A percentile compares a stretch with the other conserved stretches of the same genome.
Conservation (phyloP, 106 monocot genomes). For the Triglochin maritima region DNA sequence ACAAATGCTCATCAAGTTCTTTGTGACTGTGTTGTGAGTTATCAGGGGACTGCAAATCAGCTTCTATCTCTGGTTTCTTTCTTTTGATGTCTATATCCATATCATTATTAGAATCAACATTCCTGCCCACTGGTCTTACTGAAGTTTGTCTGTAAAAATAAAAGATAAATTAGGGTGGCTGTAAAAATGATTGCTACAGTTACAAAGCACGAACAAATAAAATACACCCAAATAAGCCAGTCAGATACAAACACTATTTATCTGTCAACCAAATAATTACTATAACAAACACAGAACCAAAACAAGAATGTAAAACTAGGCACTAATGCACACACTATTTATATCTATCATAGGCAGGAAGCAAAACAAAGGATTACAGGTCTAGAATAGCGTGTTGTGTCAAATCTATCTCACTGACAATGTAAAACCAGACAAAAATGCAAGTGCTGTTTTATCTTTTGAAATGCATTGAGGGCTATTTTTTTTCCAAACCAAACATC, state of each 20-base stretch:
- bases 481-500: neutral
- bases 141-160: neutral
- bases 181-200: neutral
- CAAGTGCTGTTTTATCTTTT: too few relatives aligned
- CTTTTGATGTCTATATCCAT: slow-evolving; percentile 37
- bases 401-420: too few relatives aligned
- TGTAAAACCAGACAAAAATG: too few relatives aligned
- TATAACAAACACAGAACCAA: neutral
- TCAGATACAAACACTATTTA: neutral
- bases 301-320: too few relatives aligned
- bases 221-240: neutral
- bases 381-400: too few relatives aligned
- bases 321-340: too few relatives aligned
- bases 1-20: slow-evolving; percentile 12
- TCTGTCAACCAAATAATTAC: neutral
- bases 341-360: too few relatives aligned
- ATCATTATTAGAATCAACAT: slow-evolving; percentile 1
- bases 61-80: slow-evolving; percentile 28
- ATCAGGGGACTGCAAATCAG: slow-evolving; percentile 10
- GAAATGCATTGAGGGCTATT: neutral
- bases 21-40: slow-evolving; percentile 8
- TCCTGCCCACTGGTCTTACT: neutral
- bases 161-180: neutral
- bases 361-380: too few relatives aligned
- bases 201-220: neutral